Percentiles rank a stretch among this genome's conserved stretches.
Conservation (phyloP, 805 yeast genomes). For the Sugiyamaella chiloensis region DNA sequence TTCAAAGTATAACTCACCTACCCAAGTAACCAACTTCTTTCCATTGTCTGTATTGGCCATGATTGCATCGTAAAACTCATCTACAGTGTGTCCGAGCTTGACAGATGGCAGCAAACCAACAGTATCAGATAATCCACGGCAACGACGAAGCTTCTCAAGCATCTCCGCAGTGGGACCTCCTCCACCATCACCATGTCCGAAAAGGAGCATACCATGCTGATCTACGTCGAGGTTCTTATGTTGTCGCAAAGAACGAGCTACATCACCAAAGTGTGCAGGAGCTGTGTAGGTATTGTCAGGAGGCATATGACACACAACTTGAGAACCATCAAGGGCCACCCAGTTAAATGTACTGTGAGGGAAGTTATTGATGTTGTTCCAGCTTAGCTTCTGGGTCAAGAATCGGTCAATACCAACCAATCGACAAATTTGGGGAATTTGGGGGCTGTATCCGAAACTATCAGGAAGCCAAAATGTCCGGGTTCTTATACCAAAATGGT, state of each 20-base stretch:
- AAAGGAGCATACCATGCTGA: conserved; percentile 75
- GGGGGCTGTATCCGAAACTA: conserved; percentile 94
- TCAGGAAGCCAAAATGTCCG: conserved; percentile 93
- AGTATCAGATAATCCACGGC: conserved; percentile 81
- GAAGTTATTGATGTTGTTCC: conserved; percentile 92
- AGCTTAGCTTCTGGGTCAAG: conserved; percentile 87
- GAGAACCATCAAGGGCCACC: conserved; percentile 93
- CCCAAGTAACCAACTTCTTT: conserved; percentile 73
- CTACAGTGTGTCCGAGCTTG: conserved; percentile 73
- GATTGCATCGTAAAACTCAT: conserved; percentile 70
- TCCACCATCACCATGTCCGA: conserved; percentile 97
- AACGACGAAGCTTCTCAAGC: conserved; percentile 88
- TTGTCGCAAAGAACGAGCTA: conserved; percentile 69
- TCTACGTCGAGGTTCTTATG: conserved; percentile 81
- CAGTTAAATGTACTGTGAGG: conserved; percentile 92
- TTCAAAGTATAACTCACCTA: conserved; percentile 90
- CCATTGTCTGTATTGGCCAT: conserved; percentile 64
- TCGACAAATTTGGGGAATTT: conserved; percentile 89
- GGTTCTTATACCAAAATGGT: conserved; percentile 73
- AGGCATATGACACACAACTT: conserved; percentile 95
- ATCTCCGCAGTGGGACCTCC: conserved; percentile 96
- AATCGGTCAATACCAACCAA: conserved; percentile 81
- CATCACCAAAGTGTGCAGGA: conserved; percentile 89
- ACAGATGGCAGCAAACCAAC: conserved; percentile 80
- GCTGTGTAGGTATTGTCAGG: conserved; percentile 97